Percentiles rank a stretch among this genome's conserved stretches.
Conservation (phyloP, 257 asterid genomes). For the Nicotiana knightiana region DNA sequence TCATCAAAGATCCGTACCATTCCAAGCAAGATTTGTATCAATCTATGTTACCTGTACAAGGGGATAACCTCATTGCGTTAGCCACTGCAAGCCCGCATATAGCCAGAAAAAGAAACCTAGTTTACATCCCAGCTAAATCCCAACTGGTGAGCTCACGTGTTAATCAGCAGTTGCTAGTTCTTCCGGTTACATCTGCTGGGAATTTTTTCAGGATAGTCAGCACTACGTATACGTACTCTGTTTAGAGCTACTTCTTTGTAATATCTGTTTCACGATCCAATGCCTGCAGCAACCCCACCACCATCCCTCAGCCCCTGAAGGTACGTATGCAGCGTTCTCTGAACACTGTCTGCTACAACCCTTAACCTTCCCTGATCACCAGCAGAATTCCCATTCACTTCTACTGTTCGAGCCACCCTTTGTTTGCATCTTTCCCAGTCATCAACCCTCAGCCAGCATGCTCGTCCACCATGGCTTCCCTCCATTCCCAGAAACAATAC, state of each 20-base stretch:
- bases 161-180: background rate
- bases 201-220: background rate
- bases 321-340: conserved; percentile 65
- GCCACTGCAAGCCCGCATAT: background rate
- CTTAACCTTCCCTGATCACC: conserved; percentile 93
- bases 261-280: conserved; percentile 21
- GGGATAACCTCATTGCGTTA: background rate
- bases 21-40: background rate
- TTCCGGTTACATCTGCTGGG: background rate
- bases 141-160: background rate
- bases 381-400: conserved; percentile 53
- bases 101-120: background rate
- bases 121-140: background rate
- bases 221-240: background rate
- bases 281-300: conserved; percentile 27
- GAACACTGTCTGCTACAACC: conserved; percentile 81
- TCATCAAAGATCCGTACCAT: background rate
- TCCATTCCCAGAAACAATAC: conserved; percentile 89
- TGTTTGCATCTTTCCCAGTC: conserved; percentile 96
- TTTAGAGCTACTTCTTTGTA: background rate
- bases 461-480: conserved; percentile 99
- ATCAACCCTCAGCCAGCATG: conserved; percentile 79
- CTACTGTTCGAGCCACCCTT: conserved; percentile 64
- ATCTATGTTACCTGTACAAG: conserved; percentile 8
- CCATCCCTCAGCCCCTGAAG: conserved; percentile 92